A percentile compares a stretch with the other conserved stretches of the same genome.
These are phyloP conservation scores for Phaeomoniella chlamydospora DNA, from an alignment of 2,329 filamentous ascomycete species.

Conservation along the genomic window DNA sequence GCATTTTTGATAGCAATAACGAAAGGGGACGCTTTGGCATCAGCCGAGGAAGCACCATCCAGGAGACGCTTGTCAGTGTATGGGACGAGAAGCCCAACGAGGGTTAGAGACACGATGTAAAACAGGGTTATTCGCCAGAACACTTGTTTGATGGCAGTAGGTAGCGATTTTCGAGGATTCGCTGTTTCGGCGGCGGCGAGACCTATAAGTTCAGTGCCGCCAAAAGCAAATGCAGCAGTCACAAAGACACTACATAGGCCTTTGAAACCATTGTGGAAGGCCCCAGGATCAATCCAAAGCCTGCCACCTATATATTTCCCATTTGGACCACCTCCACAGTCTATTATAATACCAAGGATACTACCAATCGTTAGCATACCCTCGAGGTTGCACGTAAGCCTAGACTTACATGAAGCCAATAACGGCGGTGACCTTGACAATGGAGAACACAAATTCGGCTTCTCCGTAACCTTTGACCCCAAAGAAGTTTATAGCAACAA, in stretches of 20 bases:
- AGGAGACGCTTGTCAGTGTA: slow-evolving; percentile 24
- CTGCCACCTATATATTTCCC: slow-evolving; percentile 66
- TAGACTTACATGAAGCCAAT: slow-evolving; percentile 62
- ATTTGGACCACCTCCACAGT: slow-evolving; percentile 53
- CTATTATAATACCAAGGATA: slow-evolving; percentile 59
- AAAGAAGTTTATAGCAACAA: slow-evolving; percentile 65
- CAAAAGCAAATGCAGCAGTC: slow-evolving; percentile 42
- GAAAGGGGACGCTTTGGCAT: slow-evolving; percentile 44
- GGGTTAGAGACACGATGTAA: slow-evolving; percentile 30
- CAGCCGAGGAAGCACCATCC: slow-evolving; percentile 18
- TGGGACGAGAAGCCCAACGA: slow-evolving; percentile 30
- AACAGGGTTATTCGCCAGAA: slow-evolving; percentile 37
- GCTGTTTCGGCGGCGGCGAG: slow-evolving; percentile 37
- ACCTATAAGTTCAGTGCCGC: slow-evolving; percentile 38
- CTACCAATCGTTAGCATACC: slow-evolving; percentile 22
- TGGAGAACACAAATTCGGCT: slow-evolving; percentile 67
- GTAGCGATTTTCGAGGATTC: slow-evolving; percentile 35
- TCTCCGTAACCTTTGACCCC: slow-evolving; percentile 75
- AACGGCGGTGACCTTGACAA: slow-evolving; percentile 67
- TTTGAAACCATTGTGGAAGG: slow-evolving; percentile 31
- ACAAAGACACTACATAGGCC: slow-evolving; percentile 44
- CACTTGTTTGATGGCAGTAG: slow-evolving; percentile 32
- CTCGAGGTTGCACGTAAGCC: background rate
- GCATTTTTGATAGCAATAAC: slow-evolving; percentile 50
- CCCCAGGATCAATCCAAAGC: slow-evolving; percentile 48